These are phyloP conservation scores for Eutrema japonicum DNA, from an alignment of 345 rosid genomes.

Conservation along the genomic window DNA sequence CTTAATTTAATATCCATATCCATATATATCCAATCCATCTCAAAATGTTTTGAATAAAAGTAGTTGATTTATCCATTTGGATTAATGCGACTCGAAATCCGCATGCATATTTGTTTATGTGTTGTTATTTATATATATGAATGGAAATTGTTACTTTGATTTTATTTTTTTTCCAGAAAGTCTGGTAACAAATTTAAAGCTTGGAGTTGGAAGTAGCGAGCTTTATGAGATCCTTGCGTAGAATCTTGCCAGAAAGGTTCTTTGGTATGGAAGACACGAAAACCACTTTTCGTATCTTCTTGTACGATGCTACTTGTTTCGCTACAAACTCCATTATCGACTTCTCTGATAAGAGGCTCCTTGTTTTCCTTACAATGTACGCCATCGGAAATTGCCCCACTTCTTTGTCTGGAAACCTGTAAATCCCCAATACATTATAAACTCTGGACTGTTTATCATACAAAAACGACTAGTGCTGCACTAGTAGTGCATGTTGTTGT, in stretches of 20 bases:
- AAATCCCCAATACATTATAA: neutral
- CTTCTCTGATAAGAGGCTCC: slow-evolving; percentile 53
- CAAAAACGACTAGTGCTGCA: no score
- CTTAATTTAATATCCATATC: no score
- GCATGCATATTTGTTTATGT: no score
- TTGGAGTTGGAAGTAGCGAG: slow-evolving; percentile 68
- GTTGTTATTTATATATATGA: no score
- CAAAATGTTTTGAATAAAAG: no score
- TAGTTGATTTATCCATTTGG: no score
- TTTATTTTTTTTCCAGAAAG: neutral
- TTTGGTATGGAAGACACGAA: slow-evolving; percentile 62
- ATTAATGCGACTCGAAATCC: no score
- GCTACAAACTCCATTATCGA: slow-evolving; percentile 68
- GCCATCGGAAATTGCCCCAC: slow-evolving; percentile 92
- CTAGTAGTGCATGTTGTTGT: no score
- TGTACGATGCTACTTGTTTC: slow-evolving; percentile 83
- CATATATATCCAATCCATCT: no score
- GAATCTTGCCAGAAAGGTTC: slow-evolving; percentile 91
- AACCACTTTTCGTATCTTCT: slow-evolving; percentile 61
- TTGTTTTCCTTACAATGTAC: slow-evolving; percentile 67
- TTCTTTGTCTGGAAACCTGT: slow-evolving; percentile 77
- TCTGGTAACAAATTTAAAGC: slow-evolving; percentile 20
- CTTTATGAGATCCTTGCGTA: slow-evolving; percentile 87
- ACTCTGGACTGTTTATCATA: neutral
- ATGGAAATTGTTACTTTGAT: no score